A percentile compares a stretch with the other conserved stretches of the same genome.
phyloP scores from a whole-genome alignment of 495 filamentous ascomycete species.

The Trichoderma asperelloides region DNA sequence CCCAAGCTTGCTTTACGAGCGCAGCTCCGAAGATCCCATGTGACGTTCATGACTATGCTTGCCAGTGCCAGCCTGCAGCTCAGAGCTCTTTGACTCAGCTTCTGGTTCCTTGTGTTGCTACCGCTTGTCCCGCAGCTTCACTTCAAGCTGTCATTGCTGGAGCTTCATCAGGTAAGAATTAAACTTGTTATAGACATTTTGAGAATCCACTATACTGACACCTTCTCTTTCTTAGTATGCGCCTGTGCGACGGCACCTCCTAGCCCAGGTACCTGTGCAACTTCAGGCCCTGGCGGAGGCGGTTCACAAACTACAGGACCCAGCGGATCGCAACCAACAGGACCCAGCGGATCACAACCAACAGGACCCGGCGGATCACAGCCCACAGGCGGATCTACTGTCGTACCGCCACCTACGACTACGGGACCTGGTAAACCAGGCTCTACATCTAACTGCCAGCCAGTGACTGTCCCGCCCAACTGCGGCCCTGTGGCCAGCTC shows the following conservation, averaged over 20 bases:
- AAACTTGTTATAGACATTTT: background rate
- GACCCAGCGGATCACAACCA: background rate
- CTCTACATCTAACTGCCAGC: background rate
- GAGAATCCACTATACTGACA: background rate
- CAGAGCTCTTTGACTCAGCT: constrained; percentile 11
- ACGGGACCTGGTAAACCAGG: background rate
- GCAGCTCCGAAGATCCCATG: constrained; percentile 12
- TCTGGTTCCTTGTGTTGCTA: constrained; percentile 16
- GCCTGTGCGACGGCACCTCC: background rate
- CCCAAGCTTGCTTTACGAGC: constrained; percentile 15
- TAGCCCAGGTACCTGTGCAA: background rate
- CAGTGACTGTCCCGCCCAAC: background rate
- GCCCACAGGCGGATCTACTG: background rate
- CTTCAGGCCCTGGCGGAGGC: background rate
- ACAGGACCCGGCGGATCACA: background rate
- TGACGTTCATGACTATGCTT: constrained; percentile 13
- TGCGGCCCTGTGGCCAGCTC: constrained; percentile 12
- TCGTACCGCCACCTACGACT: background rate
- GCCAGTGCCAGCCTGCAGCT: constrained; percentile 16
- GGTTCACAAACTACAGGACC: background rate
- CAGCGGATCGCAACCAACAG: background rate
- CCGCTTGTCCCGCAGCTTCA: constrained; percentile 14
- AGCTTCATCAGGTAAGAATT: background rate
- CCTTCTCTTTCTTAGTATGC: background rate
- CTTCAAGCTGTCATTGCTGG: constrained; percentile 16